Base-by-base conservation (phyloP, 352 stramenopile genomes). In the Globisporangium nagaii region DNA sequence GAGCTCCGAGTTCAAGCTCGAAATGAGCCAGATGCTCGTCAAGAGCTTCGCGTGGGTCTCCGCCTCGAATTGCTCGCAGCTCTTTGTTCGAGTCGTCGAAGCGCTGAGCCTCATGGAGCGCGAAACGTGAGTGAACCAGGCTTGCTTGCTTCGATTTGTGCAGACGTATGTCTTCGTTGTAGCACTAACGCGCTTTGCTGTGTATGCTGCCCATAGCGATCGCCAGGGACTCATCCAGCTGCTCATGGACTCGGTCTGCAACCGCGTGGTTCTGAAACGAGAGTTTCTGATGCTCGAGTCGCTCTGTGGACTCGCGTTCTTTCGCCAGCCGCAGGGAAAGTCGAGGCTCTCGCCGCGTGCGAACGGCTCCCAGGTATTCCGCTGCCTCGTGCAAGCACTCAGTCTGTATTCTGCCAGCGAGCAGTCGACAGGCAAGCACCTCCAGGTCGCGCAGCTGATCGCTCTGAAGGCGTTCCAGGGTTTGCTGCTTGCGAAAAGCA, bases 91-190 rank as follows among this genome's bases (percentile, higher is more conserved):
- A 13, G 67, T 80, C 30, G 74, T 81, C 1, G 74, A 88, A 51
- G 68, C 80, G 1, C 62, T 89, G 28, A 79, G 76, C 40, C 66
- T 86, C 37, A 67, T 91, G 51, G 79, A 88, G 34, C 60, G 78
- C 12, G 65, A 88, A 51, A 76, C 62, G 75, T 86, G 65, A 24
- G 73, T 73, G 20, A 17, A 10, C n/a, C n/a, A n/a, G n/a, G n/a
- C n/a, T n/a, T n/a, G n/a, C 10, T 31, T 12, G 6, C 4, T 44
- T 51, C 47, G 43, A 8, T 54, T 17, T 56, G n/a, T n/a, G n/a
- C n/a, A n/a, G n/a, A n/a, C n/a, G n/a, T n/a, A n/a, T n/a, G n/a
- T n/a, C n/a, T n/a, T n/a, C n/a, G n/a, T n/a, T n/a, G n/a, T n/a
- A n/a, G n/a, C n/a, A n/a, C n/a, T n/a, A n/a, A n/a, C n/a, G n/a